Evolutionary conservation across 1,284 basidiomycete species (phyloP), one percentile per base, ranked within the genome.

Genomic region (Wolfiporia cocos): DNA sequence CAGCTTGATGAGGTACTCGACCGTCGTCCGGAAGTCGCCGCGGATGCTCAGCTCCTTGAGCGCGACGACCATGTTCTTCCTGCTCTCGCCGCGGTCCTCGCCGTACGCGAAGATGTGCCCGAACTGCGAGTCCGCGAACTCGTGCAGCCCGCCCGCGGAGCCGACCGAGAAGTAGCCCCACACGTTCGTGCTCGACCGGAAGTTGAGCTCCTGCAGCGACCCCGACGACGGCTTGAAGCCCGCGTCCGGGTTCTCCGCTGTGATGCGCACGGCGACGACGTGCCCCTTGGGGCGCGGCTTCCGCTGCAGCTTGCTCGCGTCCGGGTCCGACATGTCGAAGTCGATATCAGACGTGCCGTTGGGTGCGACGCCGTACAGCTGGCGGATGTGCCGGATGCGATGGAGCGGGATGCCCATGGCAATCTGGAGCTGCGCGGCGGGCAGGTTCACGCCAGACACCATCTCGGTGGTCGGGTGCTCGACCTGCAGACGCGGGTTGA

Each of bases 181-280:
- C 44, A 98, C 94, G 53, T 97, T 97, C 31, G 93, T 97, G 67
- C 89, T 96, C 28, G 94, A 98, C 42, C 96, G 87, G 86, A 99
- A 99, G 68, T 99, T 99, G 59, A 99, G 88, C 65, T 99, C 96
- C 63, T 97, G 93, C 11, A 99, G 73, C 33, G 89, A 86, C 57
- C 96, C 96, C 12, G 92, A 95, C 6, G 95, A 98, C 3, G 96
- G 96, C 69, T 99, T 99, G 80, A 99, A 99, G n/a, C 96, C 96
- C 14, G 95, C 95, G 61, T 99, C 96, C 18, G 96, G 96, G 67
- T 99, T 99, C 70, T 99, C 96, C 34, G 95, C 95, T 4, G 96
- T 99, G 67, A 99, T 99, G 63, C 96, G 94, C 54, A 98, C 96
- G 35, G 96, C 96, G 52, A 99, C 90, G 54, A 99, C 96, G 63